Percentiles rank a stretch among this genome's conserved stretches.
These are phyloP conservation scores for Peltaster fructicola DNA, from an alignment of 2,329 filamentous ascomycete genomes.

Conservation along the genomic window DNA sequence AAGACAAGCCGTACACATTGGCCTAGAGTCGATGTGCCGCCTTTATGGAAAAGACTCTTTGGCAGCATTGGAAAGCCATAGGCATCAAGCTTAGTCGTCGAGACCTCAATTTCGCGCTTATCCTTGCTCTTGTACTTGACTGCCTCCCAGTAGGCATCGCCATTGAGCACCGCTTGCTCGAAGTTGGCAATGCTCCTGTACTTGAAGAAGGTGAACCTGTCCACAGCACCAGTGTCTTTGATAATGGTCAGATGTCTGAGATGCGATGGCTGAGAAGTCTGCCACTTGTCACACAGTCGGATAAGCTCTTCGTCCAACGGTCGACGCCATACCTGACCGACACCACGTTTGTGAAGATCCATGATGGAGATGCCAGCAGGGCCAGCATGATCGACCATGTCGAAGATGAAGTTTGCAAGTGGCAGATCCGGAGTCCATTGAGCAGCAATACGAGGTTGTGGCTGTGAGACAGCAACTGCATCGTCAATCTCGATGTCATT, in stretches of 20 bases:
- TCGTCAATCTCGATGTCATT: constrained; percentile 12
- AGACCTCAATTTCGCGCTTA: too few species aligned
- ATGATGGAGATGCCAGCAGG: constrained; percentile 31
- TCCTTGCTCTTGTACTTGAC: too few species aligned
- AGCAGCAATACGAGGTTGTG: constrained; percentile 24
- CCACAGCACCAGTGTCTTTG: constrained; percentile 32
- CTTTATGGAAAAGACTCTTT: too few species aligned
- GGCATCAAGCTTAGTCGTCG: constrained; percentile 21
- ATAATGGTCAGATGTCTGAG: constrained; percentile 39
- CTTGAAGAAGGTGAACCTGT: constrained; percentile 33
- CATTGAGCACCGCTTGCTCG: constrained; percentile 32
- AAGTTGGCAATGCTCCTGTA: constrained; percentile 39
- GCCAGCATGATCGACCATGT: constrained; percentile 30
- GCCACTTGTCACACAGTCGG: constrained; percentile 38
- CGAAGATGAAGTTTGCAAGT: constrained; percentile 34
- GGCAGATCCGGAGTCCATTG: constrained; percentile 37
- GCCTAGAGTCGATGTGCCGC: too few species aligned
- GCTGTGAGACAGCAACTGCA: constrained; percentile 2
- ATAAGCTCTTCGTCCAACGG: constrained; percentile 35
- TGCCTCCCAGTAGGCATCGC: constrained; percentile 36
- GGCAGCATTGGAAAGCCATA: constrained; percentile 30
- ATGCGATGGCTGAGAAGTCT: constrained; percentile 39
- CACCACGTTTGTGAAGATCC: constrained; percentile 18
- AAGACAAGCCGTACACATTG: too few species aligned
- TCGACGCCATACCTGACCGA: constrained; percentile 36